phyloP scores from a whole-genome alignment of 306 rosid genomes.

The Lathyrus tuberosus region DNA sequence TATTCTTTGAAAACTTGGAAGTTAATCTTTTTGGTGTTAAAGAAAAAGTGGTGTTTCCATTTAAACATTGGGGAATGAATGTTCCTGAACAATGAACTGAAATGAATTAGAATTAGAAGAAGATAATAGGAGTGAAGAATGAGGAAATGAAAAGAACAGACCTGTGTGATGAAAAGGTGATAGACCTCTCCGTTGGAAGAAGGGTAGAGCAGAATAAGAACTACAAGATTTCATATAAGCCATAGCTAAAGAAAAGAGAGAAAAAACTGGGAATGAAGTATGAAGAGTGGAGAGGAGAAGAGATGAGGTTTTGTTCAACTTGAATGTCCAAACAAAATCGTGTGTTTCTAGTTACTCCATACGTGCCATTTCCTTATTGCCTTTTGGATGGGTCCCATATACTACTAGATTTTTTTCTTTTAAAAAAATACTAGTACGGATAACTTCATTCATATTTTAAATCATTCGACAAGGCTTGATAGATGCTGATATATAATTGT shows the following conservation, averaged over 20 bases:
- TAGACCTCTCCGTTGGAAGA: neutral
- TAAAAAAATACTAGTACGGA: too few species aligned
- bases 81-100: conserved; percentile 47
- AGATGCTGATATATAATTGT: too few species aligned
- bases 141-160: too few species aligned
- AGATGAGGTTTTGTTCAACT: neutral
- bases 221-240: neutral
- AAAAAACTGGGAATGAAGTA: too few species aligned
- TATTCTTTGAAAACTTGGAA: conserved; percentile 36
- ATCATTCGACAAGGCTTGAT: too few species aligned
- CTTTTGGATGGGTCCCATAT: neutral
- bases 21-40: conserved; percentile 36
- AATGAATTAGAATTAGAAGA: neutral
- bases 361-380: neutral
- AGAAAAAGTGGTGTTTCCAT: conserved; percentile 40
- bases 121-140: conserved; percentile 28
- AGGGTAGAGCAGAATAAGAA: neutral
- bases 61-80: conserved; percentile 43
- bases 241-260: neutral
- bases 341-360: neutral
- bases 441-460: too few species aligned
- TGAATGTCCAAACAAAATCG: too few species aligned
- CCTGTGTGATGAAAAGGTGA: neutral
- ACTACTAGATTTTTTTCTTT: too few species aligned
- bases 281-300: neutral